Base-by-base conservation (phyloP, 176 grass and related monocot species). In the Leersia perrieri region DNA sequence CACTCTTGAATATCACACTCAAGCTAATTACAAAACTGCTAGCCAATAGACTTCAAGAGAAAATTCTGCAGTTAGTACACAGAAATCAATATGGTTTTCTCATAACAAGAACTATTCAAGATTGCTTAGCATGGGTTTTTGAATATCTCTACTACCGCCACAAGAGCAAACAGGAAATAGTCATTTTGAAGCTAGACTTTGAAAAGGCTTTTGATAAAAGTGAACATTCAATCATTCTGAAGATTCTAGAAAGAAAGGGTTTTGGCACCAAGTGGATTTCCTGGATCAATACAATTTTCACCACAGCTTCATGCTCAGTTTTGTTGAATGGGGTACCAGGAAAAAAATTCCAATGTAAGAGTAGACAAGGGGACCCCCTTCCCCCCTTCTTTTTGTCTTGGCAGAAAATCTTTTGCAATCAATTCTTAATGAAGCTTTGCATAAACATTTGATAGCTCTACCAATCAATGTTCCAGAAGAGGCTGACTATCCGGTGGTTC, bases 361-460 rank as follows among this genome's bases (percentile, higher is more conserved):
- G 55, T n/a, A n/a, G 55, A 7, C 5, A 60, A n/a, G 55, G 55
- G 0, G 55, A 60, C 5, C 22, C 55, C 6, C 55, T 60, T 2
- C 20, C 12, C 47, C 47, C 20, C 13, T 15, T 20, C 20, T 60
- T 2, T 60, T n/a, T 60, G 55, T 60, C 0, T 0, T 60, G 1
- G 55, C 5, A 2, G 18, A 18, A 1, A 22, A 60, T 5, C 55
- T 60, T 1, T 2, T 60, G 3, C 7, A 23, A 7, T 1, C 18
- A 1, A 7, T 25, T 4, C 7, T 60, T 26, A 60, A 60, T 60
- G 16, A 60, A 0, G 1, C 9, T 0, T 2, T 60, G 6, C 55
- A 7, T 0, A 5, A 5, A 10, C 1, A 8, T n/a, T 1, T 7
- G 0, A 22, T 60, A 2, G 22, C 55, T 0, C 4, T n/a, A 7